Evolutionary conservation across 2,329 filamentous ascomycete genomes (phyloP).

Genomic region (Knufia fluminis): DNA sequence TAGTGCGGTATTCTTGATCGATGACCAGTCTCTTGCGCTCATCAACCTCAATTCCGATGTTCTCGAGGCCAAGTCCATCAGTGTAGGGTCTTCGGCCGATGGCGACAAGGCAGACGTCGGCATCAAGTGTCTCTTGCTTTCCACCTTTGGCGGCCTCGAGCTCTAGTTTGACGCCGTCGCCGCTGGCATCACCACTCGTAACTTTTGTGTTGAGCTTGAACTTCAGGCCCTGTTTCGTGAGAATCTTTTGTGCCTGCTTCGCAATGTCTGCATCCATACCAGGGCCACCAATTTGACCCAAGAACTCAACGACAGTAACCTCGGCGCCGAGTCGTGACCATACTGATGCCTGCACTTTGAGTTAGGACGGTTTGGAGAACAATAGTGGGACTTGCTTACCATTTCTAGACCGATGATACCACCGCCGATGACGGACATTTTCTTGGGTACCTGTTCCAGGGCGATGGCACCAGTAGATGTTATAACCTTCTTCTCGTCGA

Average conservation of each 20-base stretch:
- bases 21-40: slow-evolving; percentile 92
- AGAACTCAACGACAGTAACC: slow-evolving; percentile 95
- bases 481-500: slow-evolving; percentile 96
- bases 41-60: slow-evolving; percentile 82
- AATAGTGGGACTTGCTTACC: slow-evolving; percentile 41
- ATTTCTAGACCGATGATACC: slow-evolving; percentile 99
- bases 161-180: slow-evolving; percentile 68
- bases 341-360: slow-evolving; percentile 58
- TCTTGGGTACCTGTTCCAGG: slow-evolving; percentile 83
- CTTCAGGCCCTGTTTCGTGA: slow-evolving; percentile 93
- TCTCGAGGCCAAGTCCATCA: slow-evolving; percentile 80
- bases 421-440: slow-evolving; percentile 93
- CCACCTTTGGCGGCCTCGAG: slow-evolving; percentile 92
- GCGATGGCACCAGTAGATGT: slow-evolving; percentile 92
- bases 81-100: slow-evolving; percentile 97
- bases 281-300: slow-evolving; percentile 91
- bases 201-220: slow-evolving; percentile 99
- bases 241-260: slow-evolving; percentile 83
- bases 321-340: slow-evolving; percentile 91
- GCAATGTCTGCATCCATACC: slow-evolving; percentile 94
- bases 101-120: slow-evolving; percentile 90
- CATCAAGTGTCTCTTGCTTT: slow-evolving; percentile 84
- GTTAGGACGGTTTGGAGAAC: not conserved
- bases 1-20: slow-evolving; percentile 97
- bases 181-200: slow-evolving; percentile 67